phyloP scores from a whole-genome alignment of 2,329 filamentous ascomycete species.

The Ascochyta koolunga region DNA sequence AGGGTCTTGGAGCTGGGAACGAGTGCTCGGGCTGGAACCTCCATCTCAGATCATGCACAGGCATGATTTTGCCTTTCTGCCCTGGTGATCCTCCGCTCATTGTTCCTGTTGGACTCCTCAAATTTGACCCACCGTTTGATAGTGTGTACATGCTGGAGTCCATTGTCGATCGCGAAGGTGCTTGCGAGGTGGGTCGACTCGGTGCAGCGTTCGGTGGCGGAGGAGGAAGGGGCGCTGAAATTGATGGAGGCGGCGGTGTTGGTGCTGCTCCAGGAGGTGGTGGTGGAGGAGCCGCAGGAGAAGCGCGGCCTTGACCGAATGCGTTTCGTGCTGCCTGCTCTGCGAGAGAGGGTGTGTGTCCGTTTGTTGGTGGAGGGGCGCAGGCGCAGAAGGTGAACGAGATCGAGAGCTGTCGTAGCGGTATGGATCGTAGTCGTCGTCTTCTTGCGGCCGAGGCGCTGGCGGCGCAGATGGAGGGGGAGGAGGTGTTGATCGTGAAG shows the following conservation, averaged over 20 bases:
- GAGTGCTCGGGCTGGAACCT: conserved; percentile 82
- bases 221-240: conserved; percentile 50
- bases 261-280: conserved; percentile 57
- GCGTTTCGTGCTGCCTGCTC: conserved; percentile 65
- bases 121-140: conserved; percentile 47
- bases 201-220: conserved; percentile 42
- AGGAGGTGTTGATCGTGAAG: conserved; percentile 25
- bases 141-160: conserved; percentile 77
- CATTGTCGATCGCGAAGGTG: conserved; percentile 65
- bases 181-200: conserved; percentile 48
- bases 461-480: conserved; percentile 35
- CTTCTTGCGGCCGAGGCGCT: conserved; percentile 51
- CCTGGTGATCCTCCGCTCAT: conserved; percentile 24
- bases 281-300: conserved; percentile 50
- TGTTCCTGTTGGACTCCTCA: conserved; percentile 31
- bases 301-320: conserved; percentile 51
- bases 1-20: conserved; percentile 84
- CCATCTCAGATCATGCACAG: conserved; percentile 81
- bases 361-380: conserved; percentile 61
- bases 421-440: conserved; percentile 43
- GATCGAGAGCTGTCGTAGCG: conserved; percentile 50
- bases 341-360: conserved; percentile 56
- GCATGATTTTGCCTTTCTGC: conserved; percentile 48
- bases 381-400: conserved; percentile 36
- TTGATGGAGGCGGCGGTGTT: conserved; percentile 53